phyloP scores from a whole-genome alignment of 768 basidiomycete species.

The Termitomyces eurrhizus region DNA sequence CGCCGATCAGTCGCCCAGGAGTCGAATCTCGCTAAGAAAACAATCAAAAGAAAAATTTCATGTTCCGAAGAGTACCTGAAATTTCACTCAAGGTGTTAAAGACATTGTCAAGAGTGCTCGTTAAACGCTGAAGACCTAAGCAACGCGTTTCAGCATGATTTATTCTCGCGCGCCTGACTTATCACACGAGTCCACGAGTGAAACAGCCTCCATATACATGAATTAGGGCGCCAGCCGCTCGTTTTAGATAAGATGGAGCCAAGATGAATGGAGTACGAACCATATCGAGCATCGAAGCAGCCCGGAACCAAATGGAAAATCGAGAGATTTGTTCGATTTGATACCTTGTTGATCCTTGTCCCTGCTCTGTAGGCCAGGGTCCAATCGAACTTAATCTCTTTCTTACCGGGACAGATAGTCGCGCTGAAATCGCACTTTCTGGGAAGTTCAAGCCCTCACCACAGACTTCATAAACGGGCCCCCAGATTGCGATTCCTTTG shows the following conservation, averaged over 20 bases:
- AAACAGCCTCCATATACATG: neutral
- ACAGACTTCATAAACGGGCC: neutral
- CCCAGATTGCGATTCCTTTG: neutral
- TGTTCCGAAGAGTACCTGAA: constrained; percentile 11
- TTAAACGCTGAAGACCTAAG: neutral
- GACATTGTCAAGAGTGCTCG: neutral
- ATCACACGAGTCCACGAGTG: constrained; percentile 4
- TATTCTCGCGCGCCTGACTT: constrained; percentile 1
- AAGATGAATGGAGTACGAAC: constrained; percentile 8
- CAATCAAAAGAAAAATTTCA: neutral
- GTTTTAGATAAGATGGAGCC: constrained; percentile 8
- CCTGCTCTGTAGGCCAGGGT: constrained; percentile 5
- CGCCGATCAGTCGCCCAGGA: neutral
- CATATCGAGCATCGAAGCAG: constrained; percentile 12
- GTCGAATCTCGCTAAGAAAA: constrained; percentile 3
- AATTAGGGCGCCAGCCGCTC: neutral
- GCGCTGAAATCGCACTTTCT: constrained; percentile 5
- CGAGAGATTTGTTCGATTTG: constrained; percentile 6
- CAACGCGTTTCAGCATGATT: neutral
- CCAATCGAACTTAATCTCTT: constrained; percentile 13
- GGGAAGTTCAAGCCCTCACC: neutral
- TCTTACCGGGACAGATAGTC: neutral
- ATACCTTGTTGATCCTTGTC: constrained; percentile 1
- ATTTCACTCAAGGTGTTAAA: neutral
- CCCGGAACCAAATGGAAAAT: constrained; percentile 4